phyloP scores from a whole-genome alignment of 192 early-diverging fungal species.

The Paraglomus brasilianum region DNA sequence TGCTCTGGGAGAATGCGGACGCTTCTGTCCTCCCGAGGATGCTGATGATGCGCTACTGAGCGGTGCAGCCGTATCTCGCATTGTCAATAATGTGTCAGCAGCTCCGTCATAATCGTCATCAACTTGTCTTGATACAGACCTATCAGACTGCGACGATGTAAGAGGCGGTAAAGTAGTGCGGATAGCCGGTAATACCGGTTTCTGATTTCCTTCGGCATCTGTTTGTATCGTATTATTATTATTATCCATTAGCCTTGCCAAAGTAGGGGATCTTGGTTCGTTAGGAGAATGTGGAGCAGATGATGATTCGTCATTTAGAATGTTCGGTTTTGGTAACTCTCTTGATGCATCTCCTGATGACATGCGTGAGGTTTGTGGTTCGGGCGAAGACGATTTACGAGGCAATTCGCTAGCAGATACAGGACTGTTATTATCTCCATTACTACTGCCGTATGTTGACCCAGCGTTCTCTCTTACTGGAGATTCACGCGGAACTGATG shows the following conservation, averaged over 20 bases:
- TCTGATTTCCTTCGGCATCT: conserved; percentile 6
- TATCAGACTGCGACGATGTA: background rate
- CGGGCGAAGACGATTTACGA: too few relatives aligned
- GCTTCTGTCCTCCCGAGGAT: conserved; percentile 1
- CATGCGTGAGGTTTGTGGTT: conserved; percentile 4
- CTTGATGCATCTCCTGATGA: conserved; percentile 9
- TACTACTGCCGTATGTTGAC: background rate
- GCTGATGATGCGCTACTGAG: background rate
- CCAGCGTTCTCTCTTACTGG: conserved; percentile 11
- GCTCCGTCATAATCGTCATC: conserved; percentile 29
- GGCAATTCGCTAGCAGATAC: background rate
- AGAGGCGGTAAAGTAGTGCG: background rate
- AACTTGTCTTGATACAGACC: background rate
- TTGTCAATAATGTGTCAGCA: conserved; percentile 5
- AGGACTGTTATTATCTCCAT: conserved; percentile 3
- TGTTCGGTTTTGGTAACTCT: conserved; percentile 18
- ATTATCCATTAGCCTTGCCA: conserved; percentile 1
- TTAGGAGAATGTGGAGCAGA: conserved; percentile 6
- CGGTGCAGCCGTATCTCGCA: background rate
- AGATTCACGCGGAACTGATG: conserved; percentile 4
- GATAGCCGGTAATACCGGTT: conserved; percentile 19
- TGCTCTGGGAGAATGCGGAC: conserved; percentile 9
- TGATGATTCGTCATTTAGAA: conserved; percentile 6
- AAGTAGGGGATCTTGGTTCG: background rate
- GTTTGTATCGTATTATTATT: background rate